Percentiles rank a stretch among this genome's conserved stretches.
phyloP scores from a whole-genome alignment of 2,329 filamentous ascomycete genomes.

The Thielaviopsis cerberus region DNA sequence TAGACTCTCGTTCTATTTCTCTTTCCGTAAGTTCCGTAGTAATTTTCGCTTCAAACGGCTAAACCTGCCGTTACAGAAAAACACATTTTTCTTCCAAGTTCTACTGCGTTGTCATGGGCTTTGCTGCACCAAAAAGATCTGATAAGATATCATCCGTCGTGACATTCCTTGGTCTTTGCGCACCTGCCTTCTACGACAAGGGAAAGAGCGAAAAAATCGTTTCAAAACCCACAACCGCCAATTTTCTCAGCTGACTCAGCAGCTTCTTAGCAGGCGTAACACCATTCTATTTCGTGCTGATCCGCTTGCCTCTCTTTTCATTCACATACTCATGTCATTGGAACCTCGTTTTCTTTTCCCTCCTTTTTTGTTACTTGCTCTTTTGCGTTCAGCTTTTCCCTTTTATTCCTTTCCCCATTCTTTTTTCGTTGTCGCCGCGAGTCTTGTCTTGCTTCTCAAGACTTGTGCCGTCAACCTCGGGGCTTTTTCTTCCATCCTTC shows the following conservation, averaged over 20 bases:
- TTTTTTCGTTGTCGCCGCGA: background rate
- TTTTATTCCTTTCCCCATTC: background rate
- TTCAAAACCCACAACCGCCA: background rate
- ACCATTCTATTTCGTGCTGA: background rate
- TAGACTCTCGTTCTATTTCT: too few species aligned
- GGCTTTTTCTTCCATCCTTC: background rate
- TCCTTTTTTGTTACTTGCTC: background rate
- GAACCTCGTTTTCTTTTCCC: background rate
- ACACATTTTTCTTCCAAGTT: too few species aligned
- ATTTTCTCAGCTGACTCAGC: background rate
- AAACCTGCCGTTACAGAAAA: too few species aligned
- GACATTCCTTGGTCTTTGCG: background rate
- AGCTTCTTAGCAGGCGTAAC: background rate
- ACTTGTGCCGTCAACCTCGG: background rate
- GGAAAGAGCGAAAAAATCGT: background rate
- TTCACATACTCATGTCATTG: background rate
- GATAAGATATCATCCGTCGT: background rate
- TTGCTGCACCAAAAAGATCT: background rate
- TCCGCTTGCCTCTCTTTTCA: background rate
- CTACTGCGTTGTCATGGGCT: too few species aligned
- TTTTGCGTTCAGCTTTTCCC: background rate
- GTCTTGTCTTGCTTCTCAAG: background rate
- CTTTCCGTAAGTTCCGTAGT: too few species aligned
- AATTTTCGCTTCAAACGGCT: too few species aligned
- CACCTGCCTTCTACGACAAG: background rate